A percentile compares a stretch with the other conserved stretches of the same genome.
phyloP scores from a whole-genome alignment of 1,284 basidiomycete genomes.

The Trametes sp. region DNA sequence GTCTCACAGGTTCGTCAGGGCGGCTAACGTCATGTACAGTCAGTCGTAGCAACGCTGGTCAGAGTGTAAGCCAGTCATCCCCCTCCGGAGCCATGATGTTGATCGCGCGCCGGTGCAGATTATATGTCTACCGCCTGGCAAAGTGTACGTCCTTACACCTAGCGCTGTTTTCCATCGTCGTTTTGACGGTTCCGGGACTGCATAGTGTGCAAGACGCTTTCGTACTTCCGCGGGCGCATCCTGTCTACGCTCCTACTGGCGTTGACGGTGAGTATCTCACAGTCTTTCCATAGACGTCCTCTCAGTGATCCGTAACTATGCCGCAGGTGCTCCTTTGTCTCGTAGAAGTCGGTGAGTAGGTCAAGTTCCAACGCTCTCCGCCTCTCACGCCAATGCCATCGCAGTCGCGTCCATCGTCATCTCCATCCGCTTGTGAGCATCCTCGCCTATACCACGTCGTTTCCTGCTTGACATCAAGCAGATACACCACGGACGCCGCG shows the following conservation, averaged over 20 bases:
- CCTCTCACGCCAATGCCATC: background rate
- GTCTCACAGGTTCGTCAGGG: background rate
- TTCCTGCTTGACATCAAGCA: background rate
- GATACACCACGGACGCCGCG: background rate
- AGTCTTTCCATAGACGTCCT: too few species aligned
- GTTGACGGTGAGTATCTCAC: background rate
- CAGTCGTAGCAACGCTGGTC: background rate
- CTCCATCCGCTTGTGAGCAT: background rate
- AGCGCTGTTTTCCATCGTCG: background rate
- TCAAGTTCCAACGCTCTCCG: too few species aligned
- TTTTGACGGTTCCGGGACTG: background rate
- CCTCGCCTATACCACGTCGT: background rate
- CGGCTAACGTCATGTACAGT: background rate
- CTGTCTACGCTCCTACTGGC: background rate
- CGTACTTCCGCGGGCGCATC: background rate
- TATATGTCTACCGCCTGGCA: slow-evolving; percentile 1
- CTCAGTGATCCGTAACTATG: too few species aligned
- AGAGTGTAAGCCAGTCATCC: background rate
- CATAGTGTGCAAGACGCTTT: slow-evolving; percentile 2
- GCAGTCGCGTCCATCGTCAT: slow-evolving; percentile 3
- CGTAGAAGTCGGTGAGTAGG: background rate
- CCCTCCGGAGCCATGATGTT: background rate
- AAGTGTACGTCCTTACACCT: slow-evolving; percentile 2
- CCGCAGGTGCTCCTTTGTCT: background rate
- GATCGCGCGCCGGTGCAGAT: background rate